A percentile compares a stretch with the other conserved stretches of the same genome.
phyloP scores from a whole-genome alignment of 331 rosid species.

The Acacia concinna region DNA sequence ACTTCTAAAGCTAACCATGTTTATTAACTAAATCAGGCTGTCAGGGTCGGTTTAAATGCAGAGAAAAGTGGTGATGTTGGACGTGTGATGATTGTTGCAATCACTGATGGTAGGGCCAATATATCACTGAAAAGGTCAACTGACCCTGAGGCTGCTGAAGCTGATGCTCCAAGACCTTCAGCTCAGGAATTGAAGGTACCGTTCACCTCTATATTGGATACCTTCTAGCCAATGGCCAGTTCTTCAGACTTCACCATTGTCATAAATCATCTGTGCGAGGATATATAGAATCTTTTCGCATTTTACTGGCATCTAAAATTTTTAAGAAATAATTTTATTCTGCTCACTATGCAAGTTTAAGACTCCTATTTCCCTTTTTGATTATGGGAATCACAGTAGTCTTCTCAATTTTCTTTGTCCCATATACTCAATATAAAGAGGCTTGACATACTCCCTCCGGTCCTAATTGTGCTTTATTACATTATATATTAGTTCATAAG shows the following conservation, averaged over 20 bases:
- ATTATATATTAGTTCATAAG: no score
- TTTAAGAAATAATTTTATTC: not conserved
- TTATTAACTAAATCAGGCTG: slow-evolving; percentile 61
- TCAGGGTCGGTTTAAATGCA: slow-evolving; percentile 95
- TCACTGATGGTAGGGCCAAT: slow-evolving; percentile 96
- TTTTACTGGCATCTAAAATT: not conserved
- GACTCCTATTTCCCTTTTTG: not conserved
- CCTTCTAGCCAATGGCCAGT: not conserved
- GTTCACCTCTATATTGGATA: slow-evolving; percentile 6
- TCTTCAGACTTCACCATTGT: slow-evolving; percentile 4
- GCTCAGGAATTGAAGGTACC: slow-evolving; percentile 83
- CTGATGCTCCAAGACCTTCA: slow-evolving; percentile 85
- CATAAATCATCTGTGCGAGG: slow-evolving; percentile 8
- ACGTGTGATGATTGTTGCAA: slow-evolving; percentile 92
- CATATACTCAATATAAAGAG: no score
- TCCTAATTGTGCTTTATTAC: no score
- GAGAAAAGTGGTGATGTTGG: slow-evolving; percentile 99
- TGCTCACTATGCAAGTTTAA: slow-evolving; percentile 6
- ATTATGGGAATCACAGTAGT: not conserved
- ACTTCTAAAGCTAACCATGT: slow-evolving; percentile 33
- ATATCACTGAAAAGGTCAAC: slow-evolving; percentile 87
- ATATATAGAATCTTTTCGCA: slow-evolving; percentile 2
- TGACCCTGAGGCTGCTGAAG: slow-evolving; percentile 77
- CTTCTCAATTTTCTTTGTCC: no score
- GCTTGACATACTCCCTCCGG: no score